Evolutionary conservation across 2,329 filamentous ascomycete genomes (phyloP), one percentile per base, ranked within the genome.

Genomic region (Scleromitrula shiraiana): DNA sequence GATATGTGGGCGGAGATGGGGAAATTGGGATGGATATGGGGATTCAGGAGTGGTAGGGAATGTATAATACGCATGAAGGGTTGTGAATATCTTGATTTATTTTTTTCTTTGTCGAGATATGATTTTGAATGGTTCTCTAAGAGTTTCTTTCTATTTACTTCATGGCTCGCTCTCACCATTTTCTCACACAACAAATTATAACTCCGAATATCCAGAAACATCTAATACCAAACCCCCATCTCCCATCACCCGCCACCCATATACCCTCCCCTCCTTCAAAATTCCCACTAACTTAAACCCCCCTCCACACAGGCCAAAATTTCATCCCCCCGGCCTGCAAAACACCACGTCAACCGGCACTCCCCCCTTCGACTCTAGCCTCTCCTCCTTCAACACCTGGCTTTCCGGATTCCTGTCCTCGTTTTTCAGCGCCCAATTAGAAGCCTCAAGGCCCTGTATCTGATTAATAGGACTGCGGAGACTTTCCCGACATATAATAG

Each of bases 41-140:
- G 44, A 69, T 69, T 2, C 67, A 74, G 2, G 59, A 64, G 7
- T 69, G 71, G 0, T 75, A 74, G 53, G 68, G 70, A n/a, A 75
- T 74, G 68, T 82, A 81, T 60, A 83, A 83, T 59, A 70, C 73
- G 0, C 74, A 80, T 57, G 79, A 83, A 59, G 58, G 58, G n/a
- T n/a, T n/a, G n/a, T n/a, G n/a, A n/a, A n/a, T n/a, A n/a, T n/a
- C n/a, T n/a, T n/a, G n/a, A n/a, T n/a, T n/a, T n/a, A n/a, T n/a
- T n/a, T n/a, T n/a, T n/a, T n/a, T n/a, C n/a, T n/a, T n/a, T n/a
- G 4, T 36, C 15, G 15, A 3, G 17, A 23, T 20, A 7, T 14
- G 2, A 4, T 26, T 4, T 44, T 41, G 20, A 20, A 30, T 15
- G 12, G 5, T 14, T 7, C n/a, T n/a, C n/a, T n/a, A n/a, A n/a